Conservation (phyloP, 805 yeast species). For the Metschnikowia rubicola region DNA sequence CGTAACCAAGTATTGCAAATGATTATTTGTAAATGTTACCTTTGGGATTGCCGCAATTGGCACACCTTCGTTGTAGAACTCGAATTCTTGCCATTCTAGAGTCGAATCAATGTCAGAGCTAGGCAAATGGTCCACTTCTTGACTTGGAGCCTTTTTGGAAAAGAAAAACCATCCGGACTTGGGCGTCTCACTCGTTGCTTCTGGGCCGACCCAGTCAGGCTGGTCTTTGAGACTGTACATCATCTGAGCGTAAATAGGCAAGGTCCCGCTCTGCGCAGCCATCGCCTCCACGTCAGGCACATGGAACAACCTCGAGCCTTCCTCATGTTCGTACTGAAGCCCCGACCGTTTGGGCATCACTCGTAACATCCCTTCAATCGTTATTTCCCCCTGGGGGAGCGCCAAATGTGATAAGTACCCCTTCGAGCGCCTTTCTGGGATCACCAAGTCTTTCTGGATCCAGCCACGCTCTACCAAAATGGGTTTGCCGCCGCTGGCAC, state of each 20-base stretch:
- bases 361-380: constrained; percentile 71
- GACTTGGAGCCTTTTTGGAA: constrained; percentile 6
- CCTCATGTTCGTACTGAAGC: constrained; percentile 65
- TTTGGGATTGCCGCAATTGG: constrained; percentile 85
- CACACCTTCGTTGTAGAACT: constrained; percentile 76
- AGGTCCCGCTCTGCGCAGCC: constrained; percentile 62
- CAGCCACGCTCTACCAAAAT: constrained; percentile 89
- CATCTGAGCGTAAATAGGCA: constrained; percentile 76
- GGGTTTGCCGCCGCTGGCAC: constrained; percentile 72
- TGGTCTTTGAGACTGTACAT: constrained; percentile 64
- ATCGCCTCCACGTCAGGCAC: constrained; percentile 80
- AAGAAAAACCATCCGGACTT: constrained; percentile 14
- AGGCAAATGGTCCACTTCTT: constrained; percentile 19
- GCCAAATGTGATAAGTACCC: constrained; percentile 63
- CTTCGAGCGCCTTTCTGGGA: constrained; percentile 47
- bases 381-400: constrained; percentile 68
- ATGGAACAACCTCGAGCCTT: constrained; percentile 66
- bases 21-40: constrained; percentile 82
- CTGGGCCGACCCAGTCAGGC: constrained; percentile 42
- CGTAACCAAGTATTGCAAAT: constrained; percentile 85
- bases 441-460: constrained; percentile 67
- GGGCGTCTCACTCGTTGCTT: constrained; percentile 3
- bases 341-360: constrained; percentile 60
- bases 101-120: constrained; percentile 28
- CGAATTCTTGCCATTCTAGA: constrained; percentile 40